These are phyloP conservation scores for Rhododendron griersonianum DNA, from an alignment of 148 eudicot genomes.

Conservation along the genomic window DNA sequence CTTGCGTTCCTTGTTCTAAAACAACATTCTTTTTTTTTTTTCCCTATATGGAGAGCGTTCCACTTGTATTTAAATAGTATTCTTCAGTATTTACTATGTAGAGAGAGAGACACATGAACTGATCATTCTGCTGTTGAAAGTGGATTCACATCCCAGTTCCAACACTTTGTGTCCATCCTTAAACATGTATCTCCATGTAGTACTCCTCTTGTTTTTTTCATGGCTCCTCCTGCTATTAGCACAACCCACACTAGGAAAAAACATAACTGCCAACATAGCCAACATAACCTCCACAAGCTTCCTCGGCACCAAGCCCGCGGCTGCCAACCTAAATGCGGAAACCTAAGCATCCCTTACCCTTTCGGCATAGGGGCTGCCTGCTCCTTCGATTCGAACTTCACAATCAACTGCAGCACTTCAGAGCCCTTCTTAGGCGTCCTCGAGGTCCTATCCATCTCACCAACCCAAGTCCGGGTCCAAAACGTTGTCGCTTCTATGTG, in stretches of 20 bases:
- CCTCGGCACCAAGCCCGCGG: conserved; percentile 8
- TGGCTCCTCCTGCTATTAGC: not conserved
- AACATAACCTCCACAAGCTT: too few relatives aligned
- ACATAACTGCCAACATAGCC: not conserved
- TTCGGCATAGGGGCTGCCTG: conserved; percentile 35
- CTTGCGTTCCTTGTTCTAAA: too few relatives aligned
- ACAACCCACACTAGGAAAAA: not conserved
- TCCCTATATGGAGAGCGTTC: too few relatives aligned
- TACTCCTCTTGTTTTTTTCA: not conserved
- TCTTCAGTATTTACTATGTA: too few relatives aligned
- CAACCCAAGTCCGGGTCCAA: conserved; percentile 3
- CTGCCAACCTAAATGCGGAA: conserved; percentile 20
- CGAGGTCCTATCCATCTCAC: conserved; percentile 18
- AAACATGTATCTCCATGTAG: not conserved
- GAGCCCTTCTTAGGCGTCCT: conserved; percentile 10
- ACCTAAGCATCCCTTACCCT: conserved; percentile 36
- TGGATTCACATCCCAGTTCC: too few relatives aligned
- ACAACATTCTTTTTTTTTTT: too few relatives aligned
- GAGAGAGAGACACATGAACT: too few relatives aligned
- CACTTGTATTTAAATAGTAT: too few relatives aligned
- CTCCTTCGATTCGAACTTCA: conserved; percentile 17
- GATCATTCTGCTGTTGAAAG: not conserved
- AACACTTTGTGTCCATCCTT: not conserved
- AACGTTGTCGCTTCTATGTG: conserved; percentile 8
- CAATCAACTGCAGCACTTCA: conserved; percentile 15